A percentile compares a stretch with the other conserved stretches of the same genome.
Evolutionary conservation across 2,329 filamentous ascomycete genomes (phyloP).

Genomic region (Fusarium nanum): DNA sequence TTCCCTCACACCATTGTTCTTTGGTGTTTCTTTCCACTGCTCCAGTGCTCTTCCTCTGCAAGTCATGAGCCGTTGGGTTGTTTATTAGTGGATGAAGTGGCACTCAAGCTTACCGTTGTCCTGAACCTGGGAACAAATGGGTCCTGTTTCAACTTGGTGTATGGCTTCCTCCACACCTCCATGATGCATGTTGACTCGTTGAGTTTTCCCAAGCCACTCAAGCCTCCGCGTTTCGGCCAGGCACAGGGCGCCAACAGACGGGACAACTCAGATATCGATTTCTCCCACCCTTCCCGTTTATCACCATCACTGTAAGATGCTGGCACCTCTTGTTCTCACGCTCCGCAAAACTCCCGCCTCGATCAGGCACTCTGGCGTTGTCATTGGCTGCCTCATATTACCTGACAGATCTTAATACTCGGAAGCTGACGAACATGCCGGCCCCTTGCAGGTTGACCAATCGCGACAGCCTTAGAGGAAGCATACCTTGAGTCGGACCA

Average conservation of each 20-base stretch:
- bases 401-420: constrained; percentile 41
- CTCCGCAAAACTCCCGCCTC: constrained; percentile 27
- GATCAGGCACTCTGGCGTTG: constrained; percentile 25
- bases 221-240: constrained; percentile 38
- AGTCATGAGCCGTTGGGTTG: constrained; percentile 27
- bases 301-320: constrained; percentile 14
- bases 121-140: constrained; percentile 34
- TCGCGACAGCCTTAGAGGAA: constrained; percentile 31
- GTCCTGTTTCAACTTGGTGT: constrained; percentile 38
- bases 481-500: constrained; percentile 36
- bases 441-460: constrained; percentile 45
- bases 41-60: constrained; percentile 21
- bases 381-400: constrained; percentile 46
- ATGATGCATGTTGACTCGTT: constrained; percentile 33
- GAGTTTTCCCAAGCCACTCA: constrained; percentile 25
- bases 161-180: constrained; percentile 36
- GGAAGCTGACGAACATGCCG: constrained; percentile 39
- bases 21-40: constrained; percentile 19
- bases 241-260: constrained; percentile 25
- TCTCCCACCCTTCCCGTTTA: constrained; percentile 12
- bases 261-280: constrained; percentile 35
- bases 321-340: constrained; percentile 18
- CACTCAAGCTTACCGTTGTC: constrained; percentile 22
- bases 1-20: constrained; percentile 27
- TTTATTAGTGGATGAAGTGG: constrained; percentile 30